These are phyloP conservation scores for Fusarium sp. DNA, from an alignment of 2,329 filamentous ascomycete species.

Conservation along the genomic window DNA sequence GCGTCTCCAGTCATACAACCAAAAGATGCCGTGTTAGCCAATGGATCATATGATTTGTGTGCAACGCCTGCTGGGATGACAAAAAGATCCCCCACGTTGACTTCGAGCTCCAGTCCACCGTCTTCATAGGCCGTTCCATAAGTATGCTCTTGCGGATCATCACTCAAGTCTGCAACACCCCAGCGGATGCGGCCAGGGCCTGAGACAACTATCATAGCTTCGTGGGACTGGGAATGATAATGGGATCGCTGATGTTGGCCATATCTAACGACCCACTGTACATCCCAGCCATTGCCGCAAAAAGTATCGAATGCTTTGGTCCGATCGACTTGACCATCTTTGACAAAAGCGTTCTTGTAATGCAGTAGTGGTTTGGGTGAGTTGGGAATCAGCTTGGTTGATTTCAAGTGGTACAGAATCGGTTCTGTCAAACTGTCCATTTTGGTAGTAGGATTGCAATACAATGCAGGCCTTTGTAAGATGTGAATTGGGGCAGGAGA, in stretches of 20 bases:
- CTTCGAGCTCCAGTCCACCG: not conserved
- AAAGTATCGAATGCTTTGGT: slow-evolving; percentile 8
- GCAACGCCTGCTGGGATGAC: slow-evolving; percentile 10
- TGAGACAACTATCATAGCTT: slow-evolving; percentile 7
- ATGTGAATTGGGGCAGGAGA: rapidly evolving
- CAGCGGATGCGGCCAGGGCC: slow-evolving; percentile 6
- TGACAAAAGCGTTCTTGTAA: slow-evolving; percentile 7
- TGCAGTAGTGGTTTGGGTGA: slow-evolving; percentile 11
- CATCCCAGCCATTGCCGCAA: not conserved
- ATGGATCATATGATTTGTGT: slow-evolving; percentile 7
- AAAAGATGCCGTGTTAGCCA: not conserved
- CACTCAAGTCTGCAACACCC: slow-evolving; percentile 11
- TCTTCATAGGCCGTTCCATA: slow-evolving; percentile 3
- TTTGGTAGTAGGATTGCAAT: rapidly evolving
- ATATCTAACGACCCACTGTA: slow-evolving; percentile 10
- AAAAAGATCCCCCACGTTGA: slow-evolving; percentile 11
- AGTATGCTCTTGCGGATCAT: slow-evolving; percentile 5
- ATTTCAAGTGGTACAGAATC: slow-evolving; percentile 3
- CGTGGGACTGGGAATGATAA: slow-evolving; percentile 8
- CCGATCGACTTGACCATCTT: slow-evolving; percentile 1
- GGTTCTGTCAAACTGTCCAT: slow-evolving; percentile 2
- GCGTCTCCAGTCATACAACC: slow-evolving; percentile 13
- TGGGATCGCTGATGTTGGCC: slow-evolving; percentile 11
- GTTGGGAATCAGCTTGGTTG: slow-evolving; percentile 12
- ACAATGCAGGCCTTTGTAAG: rapidly evolving